Evolutionary conservation across 768 basidiomycete species (phyloP).

Genomic region (Termitomyces bulborhizus): DNA sequence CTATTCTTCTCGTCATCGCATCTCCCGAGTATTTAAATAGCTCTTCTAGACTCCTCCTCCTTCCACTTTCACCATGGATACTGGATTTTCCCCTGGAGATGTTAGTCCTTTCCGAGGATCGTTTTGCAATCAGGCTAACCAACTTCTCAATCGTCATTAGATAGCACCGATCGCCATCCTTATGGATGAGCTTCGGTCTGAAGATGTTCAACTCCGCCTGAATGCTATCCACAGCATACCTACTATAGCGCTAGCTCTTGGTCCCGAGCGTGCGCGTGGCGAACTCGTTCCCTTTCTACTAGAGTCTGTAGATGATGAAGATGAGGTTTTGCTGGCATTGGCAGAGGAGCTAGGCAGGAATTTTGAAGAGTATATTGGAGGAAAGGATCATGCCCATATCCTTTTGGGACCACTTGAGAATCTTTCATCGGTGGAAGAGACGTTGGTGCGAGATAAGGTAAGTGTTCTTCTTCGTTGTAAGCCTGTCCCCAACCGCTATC

Average conservation of each 20-base stretch:
- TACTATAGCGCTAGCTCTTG: slow-evolving; percentile 95
- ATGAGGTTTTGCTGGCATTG: slow-evolving; percentile 92
- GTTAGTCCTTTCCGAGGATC: slow-evolving; percentile 34
- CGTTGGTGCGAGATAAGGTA: slow-evolving; percentile 96
- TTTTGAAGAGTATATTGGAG: slow-evolving; percentile 94
- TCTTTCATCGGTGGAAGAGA: slow-evolving; percentile 95
- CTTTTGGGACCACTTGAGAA: slow-evolving; percentile 91
- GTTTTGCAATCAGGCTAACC: slow-evolving; percentile 8
- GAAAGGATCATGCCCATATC: slow-evolving; percentile 78
- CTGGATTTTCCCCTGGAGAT: slow-evolving; percentile 61
- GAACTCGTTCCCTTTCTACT: slow-evolving; percentile 96
- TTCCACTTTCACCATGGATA: slow-evolving; percentile 43
- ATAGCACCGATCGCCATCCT: slow-evolving; percentile 94
- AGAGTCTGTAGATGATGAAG: slow-evolving; percentile 99
- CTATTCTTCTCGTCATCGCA: not conserved
- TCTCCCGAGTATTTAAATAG: not conserved
- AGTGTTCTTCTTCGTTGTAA: slow-evolving; percentile 23
- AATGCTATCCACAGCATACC: slow-evolving; percentile 97
- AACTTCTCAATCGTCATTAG: slow-evolving; percentile 28
- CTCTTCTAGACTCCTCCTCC: not conserved
- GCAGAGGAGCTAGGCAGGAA: slow-evolving; percentile 91
- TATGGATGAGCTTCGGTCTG: slow-evolving; percentile 96
- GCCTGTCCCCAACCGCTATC: slow-evolving; percentile 6
- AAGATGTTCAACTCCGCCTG: slow-evolving; percentile 93
- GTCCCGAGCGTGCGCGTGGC: slow-evolving; percentile 89